Base-by-base conservation (phyloP, 2,329 filamentous ascomycete species). In the Dothideomycetidae sp. region DNA sequence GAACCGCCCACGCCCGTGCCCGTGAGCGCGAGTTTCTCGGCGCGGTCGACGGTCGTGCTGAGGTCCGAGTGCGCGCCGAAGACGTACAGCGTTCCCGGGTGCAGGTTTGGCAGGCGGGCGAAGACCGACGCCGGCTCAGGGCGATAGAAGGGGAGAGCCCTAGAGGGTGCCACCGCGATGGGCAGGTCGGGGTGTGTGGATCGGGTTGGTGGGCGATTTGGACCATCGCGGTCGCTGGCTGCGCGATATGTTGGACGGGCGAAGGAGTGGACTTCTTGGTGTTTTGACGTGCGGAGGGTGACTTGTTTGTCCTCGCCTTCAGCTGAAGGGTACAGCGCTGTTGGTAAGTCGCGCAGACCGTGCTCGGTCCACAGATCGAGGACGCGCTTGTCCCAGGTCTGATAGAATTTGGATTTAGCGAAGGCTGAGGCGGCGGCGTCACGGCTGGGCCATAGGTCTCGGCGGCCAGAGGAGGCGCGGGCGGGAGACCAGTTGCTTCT, bases 251-350 rank as follows among this genome's bases (percentile, higher is more conserved):
- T 70, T 0, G 75, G 71, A 0, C 80, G 70, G 45, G 81, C 59
- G 54, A 79, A 90, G 1, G 77, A 84, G 51, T 83, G 78, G 39
- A 90, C 80, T 62, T 93, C 84, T 53, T 93, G 83, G 55, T 93
- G 81, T 50, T 86, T 84, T 1, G 83, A 78, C 1, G 88, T 96
- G 2, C 73, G 71, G 2, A 90, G 66, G 0, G 83, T 88, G 1
- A 85, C 78, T 21, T 67, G 59, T 11, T 59, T 57, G 14, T 53
- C 53, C 11, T 29, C 17, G 35, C 21, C 29, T 15, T 32, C 17
- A 30, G 26, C n/a, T 1, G 63, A 48, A 0, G 73, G 71, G 52
- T 74, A 70, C 11, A 77, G 50, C 5, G 52, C 49, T 0, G 81
- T 84, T 2, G 82, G 81, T 2, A 77, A 64, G 11, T 78, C 68